Evolutionary conservation across 176 grass and related monocot genomes (phyloP).

Genomic region (Oryza brachyantha): DNA sequence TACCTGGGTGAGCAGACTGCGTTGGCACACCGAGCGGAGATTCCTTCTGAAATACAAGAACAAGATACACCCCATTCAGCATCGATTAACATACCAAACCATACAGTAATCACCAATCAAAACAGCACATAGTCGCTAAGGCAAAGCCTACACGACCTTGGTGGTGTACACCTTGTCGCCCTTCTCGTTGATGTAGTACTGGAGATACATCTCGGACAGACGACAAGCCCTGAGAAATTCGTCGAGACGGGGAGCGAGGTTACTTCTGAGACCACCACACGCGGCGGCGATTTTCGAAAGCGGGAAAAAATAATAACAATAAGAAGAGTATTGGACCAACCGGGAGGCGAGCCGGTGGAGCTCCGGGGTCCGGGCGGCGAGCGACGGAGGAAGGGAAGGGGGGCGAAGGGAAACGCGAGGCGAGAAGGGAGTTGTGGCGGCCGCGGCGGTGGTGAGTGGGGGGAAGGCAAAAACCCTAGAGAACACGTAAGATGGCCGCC

Average conservation of each 20-base stretch:
- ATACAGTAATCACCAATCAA: neutral
- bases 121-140: neutral
- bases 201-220: constrained; percentile 76
- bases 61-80: constrained; percentile 15
- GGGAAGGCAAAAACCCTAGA: neutral
- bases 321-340: neutral
- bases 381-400: neutral
- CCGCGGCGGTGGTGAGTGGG: neutral
- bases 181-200: constrained; percentile 95
- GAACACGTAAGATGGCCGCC: neutral
- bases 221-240: neutral
- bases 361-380: too few relatives aligned
- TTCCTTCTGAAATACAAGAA: constrained; percentile 55
- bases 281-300: neutral
- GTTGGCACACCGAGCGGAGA: constrained; percentile 70
- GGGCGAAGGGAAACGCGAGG: too few relatives aligned
- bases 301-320: neutral
- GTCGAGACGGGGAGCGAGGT: neutral
- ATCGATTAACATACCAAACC: neutral
- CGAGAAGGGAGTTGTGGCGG: neutral
- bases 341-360: too few relatives aligned
- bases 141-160: constrained; percentile 43
- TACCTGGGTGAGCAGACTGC: constrained; percentile 93
- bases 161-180: constrained; percentile 96
- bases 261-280: neutral